These are phyloP conservation scores for Cryomyces minteri DNA, from an alignment of 495 filamentous ascomycete species.

Conservation along the genomic window DNA sequence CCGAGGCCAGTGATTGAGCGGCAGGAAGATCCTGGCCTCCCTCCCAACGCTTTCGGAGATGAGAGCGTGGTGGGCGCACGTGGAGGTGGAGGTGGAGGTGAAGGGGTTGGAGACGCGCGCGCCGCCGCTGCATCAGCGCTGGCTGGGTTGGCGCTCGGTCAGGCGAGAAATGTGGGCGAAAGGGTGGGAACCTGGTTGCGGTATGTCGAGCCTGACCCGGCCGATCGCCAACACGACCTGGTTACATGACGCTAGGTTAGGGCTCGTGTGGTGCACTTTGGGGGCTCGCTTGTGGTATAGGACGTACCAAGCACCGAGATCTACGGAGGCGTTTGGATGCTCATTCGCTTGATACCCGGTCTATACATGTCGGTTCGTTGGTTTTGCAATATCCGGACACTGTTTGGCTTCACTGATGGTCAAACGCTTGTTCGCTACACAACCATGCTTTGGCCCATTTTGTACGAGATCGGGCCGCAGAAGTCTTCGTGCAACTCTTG, in stretches of 20 bases:
- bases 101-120: background rate
- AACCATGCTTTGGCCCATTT: too few relatives aligned
- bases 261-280: too few relatives aligned
- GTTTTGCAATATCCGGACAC: too few relatives aligned
- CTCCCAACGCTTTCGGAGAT: background rate
- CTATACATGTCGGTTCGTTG: too few relatives aligned
- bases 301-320: too few relatives aligned
- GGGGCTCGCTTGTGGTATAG: too few relatives aligned
- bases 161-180: conserved; percentile 6
- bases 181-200: conserved; percentile 13
- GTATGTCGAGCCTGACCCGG: conserved; percentile 10
- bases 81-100: background rate
- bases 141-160: conserved; percentile 12
- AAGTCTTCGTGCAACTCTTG: too few relatives aligned
- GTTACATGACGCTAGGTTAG: background rate
- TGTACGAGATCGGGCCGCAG: too few relatives aligned
- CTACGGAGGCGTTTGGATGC: too few relatives aligned
- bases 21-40: background rate
- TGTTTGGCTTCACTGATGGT: too few relatives aligned
- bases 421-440: too few relatives aligned
- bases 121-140: background rate
- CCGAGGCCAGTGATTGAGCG: background rate
- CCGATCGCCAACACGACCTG: conserved; percentile 1
- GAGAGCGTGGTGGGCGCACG: background rate
- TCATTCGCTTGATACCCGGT: too few relatives aligned